Evolutionary conservation across 805 yeast species (phyloP).

Genomic region (Yarrowia alimentaria): DNA sequence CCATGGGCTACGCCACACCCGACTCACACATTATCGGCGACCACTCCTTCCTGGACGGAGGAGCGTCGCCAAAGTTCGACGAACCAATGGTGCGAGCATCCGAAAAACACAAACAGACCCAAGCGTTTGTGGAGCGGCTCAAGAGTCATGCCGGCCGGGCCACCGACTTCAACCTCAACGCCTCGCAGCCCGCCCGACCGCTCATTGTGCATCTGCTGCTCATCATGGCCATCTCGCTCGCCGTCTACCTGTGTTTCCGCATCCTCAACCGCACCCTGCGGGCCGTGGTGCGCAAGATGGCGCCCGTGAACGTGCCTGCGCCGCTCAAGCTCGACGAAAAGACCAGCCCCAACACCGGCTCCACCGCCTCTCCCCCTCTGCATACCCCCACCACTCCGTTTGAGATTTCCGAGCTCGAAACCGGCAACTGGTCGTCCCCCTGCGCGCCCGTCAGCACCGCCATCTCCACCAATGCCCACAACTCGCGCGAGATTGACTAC

Average conservation of each 20-base stretch:
- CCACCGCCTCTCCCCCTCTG: slow-evolving; percentile 5
- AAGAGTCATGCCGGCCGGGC: slow-evolving; percentile 24
- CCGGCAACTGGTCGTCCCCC: slow-evolving; percentile 23
- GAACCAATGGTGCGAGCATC: slow-evolving; percentile 20
- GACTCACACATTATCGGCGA: slow-evolving; percentile 23
- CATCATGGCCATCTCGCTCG: slow-evolving; percentile 19
- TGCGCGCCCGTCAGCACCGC: slow-evolving; percentile 16
- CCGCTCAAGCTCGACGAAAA: slow-evolving; percentile 22
- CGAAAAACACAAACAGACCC: slow-evolving; percentile 16
- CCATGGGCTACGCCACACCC: slow-evolving; percentile 20
- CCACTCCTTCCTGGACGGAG: slow-evolving; percentile 23
- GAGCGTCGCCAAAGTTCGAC: slow-evolving; percentile 22
- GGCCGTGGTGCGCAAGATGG: slow-evolving; percentile 7
- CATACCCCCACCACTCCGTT: slow-evolving; percentile 21
- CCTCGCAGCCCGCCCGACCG: slow-evolving; percentile 25
- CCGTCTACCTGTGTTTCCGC: slow-evolving; percentile 20
- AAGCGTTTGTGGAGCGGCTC: slow-evolving; percentile 11
- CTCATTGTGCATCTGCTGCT: slow-evolving; percentile 14
- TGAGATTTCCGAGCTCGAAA: slow-evolving; percentile 22
- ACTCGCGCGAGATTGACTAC: slow-evolving; percentile 18
- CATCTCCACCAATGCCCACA: slow-evolving; percentile 22
- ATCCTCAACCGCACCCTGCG: slow-evolving; percentile 4
- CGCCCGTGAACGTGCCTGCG: slow-evolving; percentile 13
- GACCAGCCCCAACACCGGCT: slow-evolving; percentile 17
- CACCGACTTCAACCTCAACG: slow-evolving; percentile 24